phyloP scores from a whole-genome alignment of 2,329 filamentous ascomycete species.

The Neopestalotiopsis rosae region DNA sequence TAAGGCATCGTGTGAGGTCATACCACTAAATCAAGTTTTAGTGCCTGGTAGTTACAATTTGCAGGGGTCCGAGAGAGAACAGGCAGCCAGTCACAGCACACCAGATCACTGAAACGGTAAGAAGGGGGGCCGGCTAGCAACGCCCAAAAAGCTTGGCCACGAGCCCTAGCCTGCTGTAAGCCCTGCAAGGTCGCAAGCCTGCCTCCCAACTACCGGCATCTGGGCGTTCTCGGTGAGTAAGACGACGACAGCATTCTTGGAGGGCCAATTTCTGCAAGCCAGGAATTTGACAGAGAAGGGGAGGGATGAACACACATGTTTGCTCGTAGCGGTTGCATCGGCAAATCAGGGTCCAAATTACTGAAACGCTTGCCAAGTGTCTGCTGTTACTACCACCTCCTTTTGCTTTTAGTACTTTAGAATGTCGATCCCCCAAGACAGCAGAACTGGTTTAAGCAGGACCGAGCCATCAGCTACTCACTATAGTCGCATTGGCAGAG shows the following conservation, averaged over 20 bases:
- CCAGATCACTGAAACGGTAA: neutral
- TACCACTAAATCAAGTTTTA: slow-evolving; percentile 7
- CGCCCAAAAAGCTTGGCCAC: neutral
- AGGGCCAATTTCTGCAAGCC: neutral
- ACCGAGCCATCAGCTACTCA: neutral
- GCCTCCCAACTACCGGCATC: neutral
- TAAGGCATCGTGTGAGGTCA: slow-evolving; percentile 2
- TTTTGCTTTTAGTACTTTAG: neutral
- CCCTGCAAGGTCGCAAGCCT: neutral
- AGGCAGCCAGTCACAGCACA: neutral
- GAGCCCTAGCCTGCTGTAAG: neutral
- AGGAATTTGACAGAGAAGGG: too few relatives aligned
- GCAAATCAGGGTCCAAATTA: neutral
- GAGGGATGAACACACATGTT: neutral
- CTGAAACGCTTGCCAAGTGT: neutral
- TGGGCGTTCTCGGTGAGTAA: neutral
- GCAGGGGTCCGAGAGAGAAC: neutral
- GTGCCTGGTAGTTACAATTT: neutral
- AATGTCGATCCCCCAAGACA: neutral
- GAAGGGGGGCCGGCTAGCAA: neutral
- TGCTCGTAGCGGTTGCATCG: neutral
- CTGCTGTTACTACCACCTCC: neutral
- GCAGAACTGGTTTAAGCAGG: neutral
- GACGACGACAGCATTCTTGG: neutral
- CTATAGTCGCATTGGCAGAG: neutral